phyloP scores from a whole-genome alignment of 1,284 basidiomycete genomes.

The Megacollybia platyphylla region DNA sequence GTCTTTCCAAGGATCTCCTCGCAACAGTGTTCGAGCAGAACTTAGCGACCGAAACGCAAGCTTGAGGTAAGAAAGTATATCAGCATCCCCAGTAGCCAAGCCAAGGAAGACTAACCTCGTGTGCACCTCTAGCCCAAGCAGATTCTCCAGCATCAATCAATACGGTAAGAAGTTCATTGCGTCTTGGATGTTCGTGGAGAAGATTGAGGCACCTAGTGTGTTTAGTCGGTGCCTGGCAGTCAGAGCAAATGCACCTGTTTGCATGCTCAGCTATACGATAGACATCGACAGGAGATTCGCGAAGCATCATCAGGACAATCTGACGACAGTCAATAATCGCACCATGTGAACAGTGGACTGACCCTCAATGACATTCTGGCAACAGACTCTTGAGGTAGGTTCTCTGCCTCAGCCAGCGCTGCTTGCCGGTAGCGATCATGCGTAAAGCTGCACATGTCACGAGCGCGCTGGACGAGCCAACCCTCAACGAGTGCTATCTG shows the following conservation, averaged over 20 bases:
- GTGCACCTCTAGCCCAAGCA: conserved; percentile 55
- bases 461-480: conserved; percentile 55
- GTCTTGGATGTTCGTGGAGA: conserved; percentile 43
- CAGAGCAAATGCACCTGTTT: conserved; percentile 27
- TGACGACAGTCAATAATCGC: conserved; percentile 11
- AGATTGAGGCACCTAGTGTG: conserved; percentile 40
- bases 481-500: conserved; percentile 56
- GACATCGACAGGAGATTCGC: conserved; percentile 43
- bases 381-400: conserved; percentile 32
- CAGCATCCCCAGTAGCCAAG: not conserved
- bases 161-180: conserved; percentile 45
- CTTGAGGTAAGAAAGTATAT: conserved; percentile 16
- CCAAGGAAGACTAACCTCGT: conserved; percentile 33
- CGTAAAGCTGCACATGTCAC: conserved; percentile 64
- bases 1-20: conserved; percentile 38
- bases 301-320: conserved; percentile 63
- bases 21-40: conserved; percentile 42
- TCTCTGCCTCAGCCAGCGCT: conserved; percentile 42
- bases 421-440: conserved; percentile 65
- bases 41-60: conserved; percentile 46
- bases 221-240: conserved; percentile 1
- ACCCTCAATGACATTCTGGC: conserved; percentile 64
- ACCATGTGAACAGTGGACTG: conserved; percentile 5
- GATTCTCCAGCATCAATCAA: conserved; percentile 57
- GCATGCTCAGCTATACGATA: conserved; percentile 60